These are phyloP conservation scores for Deuterostichococcus epilithicus DNA, from an alignment of 139 green algal genomes.

Conservation along the genomic window DNA sequence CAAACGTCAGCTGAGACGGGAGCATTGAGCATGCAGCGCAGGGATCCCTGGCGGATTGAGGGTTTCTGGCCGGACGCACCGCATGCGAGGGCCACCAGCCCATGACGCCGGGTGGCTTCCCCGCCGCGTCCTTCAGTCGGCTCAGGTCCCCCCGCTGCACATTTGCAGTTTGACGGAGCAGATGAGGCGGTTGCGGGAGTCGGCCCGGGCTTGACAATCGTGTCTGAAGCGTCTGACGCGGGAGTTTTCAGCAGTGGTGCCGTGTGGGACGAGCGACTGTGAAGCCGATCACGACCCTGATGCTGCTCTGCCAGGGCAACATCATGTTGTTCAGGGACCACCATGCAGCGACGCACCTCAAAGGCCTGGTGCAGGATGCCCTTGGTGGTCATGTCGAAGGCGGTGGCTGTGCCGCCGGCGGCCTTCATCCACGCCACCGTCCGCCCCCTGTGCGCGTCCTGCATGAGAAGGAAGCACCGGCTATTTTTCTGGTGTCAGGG, in stretches of 20 bases:
- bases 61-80: too few species aligned
- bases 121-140: constrained; percentile 69
- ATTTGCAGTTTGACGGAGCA: not conserved
- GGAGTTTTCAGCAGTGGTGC: not conserved
- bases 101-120: constrained; percentile 58
- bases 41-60: too few species aligned
- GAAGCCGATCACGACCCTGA: not conserved
- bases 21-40: too few species aligned
- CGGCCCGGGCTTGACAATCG: not conserved
- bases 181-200: not conserved
- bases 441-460: constrained; percentile 71
- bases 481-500: too few species aligned
- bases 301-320: not conserved
- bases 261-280: not conserved
- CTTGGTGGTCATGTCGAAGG: constrained; percentile 93
- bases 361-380: constrained; percentile 82
- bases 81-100: constrained; percentile 66
- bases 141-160: constrained; percentile 75
- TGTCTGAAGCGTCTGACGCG: not conserved
- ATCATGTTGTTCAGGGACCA: constrained; percentile 67
- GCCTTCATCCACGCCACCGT: constrained; percentile 78
- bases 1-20: too few species aligned
- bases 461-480: constrained; percentile 44
- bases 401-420: constrained; percentile 66
- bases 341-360: constrained; percentile 20